Percentiles rank a stretch among this genome's conserved stretches.
These are phyloP conservation scores for Coniochaeta ligniaria DNA, from an alignment of 2,329 filamentous ascomycete genomes.

Conservation along the genomic window DNA sequence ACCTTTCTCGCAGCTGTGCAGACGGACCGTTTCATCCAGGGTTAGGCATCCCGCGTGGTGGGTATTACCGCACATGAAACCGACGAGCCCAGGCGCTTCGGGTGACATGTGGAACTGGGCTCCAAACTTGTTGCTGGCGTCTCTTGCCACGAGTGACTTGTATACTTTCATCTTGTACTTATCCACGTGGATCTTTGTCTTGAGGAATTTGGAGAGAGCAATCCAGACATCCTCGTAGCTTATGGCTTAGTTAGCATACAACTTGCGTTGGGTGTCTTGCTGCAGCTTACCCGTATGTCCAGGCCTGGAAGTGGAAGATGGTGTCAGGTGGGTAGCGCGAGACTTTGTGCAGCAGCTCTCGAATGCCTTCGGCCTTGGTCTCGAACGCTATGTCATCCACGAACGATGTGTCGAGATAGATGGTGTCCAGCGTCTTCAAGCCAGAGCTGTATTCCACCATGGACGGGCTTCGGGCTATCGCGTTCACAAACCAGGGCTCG, in stretches of 20 bases:
- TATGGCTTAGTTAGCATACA: conserved; percentile 12
- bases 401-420: conserved; percentile 89
- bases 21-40: conserved; percentile 47
- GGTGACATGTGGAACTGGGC: conserved; percentile 35
- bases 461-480: conserved; percentile 61
- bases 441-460: conserved; percentile 68
- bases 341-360: conserved; percentile 65
- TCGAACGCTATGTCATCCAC: conserved; percentile 38
- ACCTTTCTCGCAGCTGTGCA: conserved; percentile 83
- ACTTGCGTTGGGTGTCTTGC: background rate
- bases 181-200: conserved; percentile 66
- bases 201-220: conserved; percentile 63
- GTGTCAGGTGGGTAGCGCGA: conserved; percentile 63
- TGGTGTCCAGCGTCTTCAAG: conserved; percentile 62
- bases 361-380: conserved; percentile 66
- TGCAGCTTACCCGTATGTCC: conserved; percentile 64
- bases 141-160: conserved; percentile 45
- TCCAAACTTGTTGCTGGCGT: conserved; percentile 29
- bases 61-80: conserved; percentile 69
- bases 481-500: conserved; percentile 79
- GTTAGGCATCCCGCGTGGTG: conserved; percentile 67
- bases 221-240: conserved; percentile 87
- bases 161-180: conserved; percentile 73
- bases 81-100: conserved; percentile 62
- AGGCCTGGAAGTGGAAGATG: conserved; percentile 76